These are phyloP conservation scores for Harringtonia aguacate DNA, from an alignment of 2,329 filamentous ascomycete genomes.

Conservation along the genomic window DNA sequence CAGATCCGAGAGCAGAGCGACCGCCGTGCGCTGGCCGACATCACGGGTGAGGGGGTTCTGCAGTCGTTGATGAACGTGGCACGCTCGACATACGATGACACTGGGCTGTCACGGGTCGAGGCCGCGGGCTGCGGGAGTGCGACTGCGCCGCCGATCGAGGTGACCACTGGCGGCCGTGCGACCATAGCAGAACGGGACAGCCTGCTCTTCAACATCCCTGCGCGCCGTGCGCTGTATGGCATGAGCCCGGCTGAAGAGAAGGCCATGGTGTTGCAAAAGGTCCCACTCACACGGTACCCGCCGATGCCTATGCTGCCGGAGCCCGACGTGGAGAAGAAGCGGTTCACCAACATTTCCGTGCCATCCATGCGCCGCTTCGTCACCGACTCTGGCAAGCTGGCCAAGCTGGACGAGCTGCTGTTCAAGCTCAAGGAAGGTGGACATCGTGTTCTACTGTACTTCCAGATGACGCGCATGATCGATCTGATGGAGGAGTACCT, in stretches of 20 bases:
- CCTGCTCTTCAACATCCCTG: slow-evolving; percentile 64
- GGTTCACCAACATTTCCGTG: slow-evolving; percentile 83
- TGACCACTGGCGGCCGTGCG: slow-evolving; percentile 62
- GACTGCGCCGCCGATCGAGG: slow-evolving; percentile 74
- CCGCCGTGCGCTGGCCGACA: slow-evolving; percentile 54
- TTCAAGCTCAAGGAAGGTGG: slow-evolving; percentile 83
- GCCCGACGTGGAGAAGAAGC: slow-evolving; percentile 69
- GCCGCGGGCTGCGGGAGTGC: slow-evolving; percentile 69
- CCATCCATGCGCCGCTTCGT: slow-evolving; percentile 97
- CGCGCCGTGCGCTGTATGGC: slow-evolving; percentile 68
- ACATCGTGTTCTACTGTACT: slow-evolving; percentile 92
- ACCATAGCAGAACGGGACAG: slow-evolving; percentile 57
- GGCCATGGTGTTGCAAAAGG: slow-evolving; percentile 61
- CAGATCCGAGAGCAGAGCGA: slow-evolving; percentile 65
- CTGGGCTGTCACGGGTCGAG: slow-evolving; percentile 70
- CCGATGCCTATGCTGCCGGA: slow-evolving; percentile 56
- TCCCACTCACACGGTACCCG: slow-evolving; percentile 56
- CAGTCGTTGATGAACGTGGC: slow-evolving; percentile 71
- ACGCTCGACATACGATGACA: slow-evolving; percentile 49
- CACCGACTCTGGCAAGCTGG: slow-evolving; percentile 93
- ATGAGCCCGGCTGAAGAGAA: slow-evolving; percentile 55
- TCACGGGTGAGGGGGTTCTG: slow-evolving; percentile 63
- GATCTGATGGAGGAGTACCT: slow-evolving; percentile 98
- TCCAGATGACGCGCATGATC: slow-evolving; percentile 99
- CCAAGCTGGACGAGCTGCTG: slow-evolving; percentile 77